These are phyloP conservation scores for Candida multigemmis DNA, from an alignment of 805 yeast genomes.

Conservation along the genomic window DNA sequence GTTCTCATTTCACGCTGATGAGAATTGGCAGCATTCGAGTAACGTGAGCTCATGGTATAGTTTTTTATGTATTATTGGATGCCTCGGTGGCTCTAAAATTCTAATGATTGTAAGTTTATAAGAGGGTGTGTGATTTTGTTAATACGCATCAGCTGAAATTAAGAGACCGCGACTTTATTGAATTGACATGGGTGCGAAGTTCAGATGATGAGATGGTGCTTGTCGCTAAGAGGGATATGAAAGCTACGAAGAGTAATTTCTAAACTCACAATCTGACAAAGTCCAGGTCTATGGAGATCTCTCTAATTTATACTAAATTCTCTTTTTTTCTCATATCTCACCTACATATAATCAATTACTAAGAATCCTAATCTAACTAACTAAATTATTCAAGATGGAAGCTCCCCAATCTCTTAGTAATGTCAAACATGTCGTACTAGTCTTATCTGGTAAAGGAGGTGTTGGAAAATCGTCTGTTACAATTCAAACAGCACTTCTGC, in stretches of 20 bases:
- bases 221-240: neutral
- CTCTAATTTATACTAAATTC: too few relatives aligned
- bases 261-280: neutral
- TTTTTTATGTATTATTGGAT: too few relatives aligned
- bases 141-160: too few relatives aligned
- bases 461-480: slow-evolving; percentile 97
- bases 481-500: slow-evolving; percentile 81
- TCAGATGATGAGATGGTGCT: too few relatives aligned
- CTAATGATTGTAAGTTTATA: neutral
- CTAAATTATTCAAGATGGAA: too few relatives aligned
- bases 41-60: slow-evolving; percentile 18
- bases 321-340: too few relatives aligned
- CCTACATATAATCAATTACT: too few relatives aligned
- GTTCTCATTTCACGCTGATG: slow-evolving; percentile 35
- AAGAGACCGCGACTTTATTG: too few relatives aligned
- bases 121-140: neutral
- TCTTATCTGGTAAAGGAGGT: slow-evolving; percentile 93
- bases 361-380: too few relatives aligned
- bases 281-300: too few relatives aligned
- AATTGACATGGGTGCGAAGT: too few relatives aligned
- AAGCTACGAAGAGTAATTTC: neutral
- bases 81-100: too few relatives aligned
- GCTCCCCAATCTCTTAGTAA: slow-evolving; percentile 28
- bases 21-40: slow-evolving; percentile 19
- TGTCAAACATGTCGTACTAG: slow-evolving; percentile 70